Conservation (phyloP, 257 asterid species). For the Fraxinus anomala region DNA sequence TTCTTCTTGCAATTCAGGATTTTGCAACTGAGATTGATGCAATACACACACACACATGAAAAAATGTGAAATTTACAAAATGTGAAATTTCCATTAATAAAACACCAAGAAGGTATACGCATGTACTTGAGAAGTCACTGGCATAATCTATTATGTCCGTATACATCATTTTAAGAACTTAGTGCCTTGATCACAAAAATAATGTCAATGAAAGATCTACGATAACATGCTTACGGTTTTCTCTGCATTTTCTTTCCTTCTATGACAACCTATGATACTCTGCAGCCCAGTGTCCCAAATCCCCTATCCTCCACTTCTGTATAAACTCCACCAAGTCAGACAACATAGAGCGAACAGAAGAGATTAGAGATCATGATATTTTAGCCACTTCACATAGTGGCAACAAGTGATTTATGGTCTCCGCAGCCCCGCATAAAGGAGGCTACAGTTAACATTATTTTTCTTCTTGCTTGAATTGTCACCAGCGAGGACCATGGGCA, state of each 20-base stretch:
- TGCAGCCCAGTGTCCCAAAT: not conserved
- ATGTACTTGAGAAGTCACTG: slow-evolving; percentile 1
- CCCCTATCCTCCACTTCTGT: not conserved
- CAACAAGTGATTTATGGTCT: not conserved
- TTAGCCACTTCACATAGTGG: not conserved
- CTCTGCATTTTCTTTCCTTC: slow-evolving; percentile 7
- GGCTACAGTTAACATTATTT: not conserved
- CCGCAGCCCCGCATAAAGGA: not conserved
- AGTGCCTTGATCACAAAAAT: not conserved
- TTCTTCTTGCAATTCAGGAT: slow-evolving; percentile 24
- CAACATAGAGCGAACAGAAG: slow-evolving; percentile 3
- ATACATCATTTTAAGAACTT: not conserved
- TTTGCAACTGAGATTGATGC: slow-evolving; percentile 1
- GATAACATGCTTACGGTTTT: not conserved
- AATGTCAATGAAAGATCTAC: slow-evolving; percentile 8
- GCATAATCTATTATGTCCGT: not conserved
- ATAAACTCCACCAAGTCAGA: not conserved
- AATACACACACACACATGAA: slow-evolving; percentile 6
- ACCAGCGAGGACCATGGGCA: not conserved
- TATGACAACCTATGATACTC: not conserved
- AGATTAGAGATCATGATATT: not conserved
- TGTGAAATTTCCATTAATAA: not conserved
- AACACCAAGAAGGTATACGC: not conserved
- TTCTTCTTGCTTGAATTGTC: not conserved
- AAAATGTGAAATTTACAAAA: not conserved